Conservation (phyloP, 176 grass and related monocot species). For the Oryza australiensis region DNA sequence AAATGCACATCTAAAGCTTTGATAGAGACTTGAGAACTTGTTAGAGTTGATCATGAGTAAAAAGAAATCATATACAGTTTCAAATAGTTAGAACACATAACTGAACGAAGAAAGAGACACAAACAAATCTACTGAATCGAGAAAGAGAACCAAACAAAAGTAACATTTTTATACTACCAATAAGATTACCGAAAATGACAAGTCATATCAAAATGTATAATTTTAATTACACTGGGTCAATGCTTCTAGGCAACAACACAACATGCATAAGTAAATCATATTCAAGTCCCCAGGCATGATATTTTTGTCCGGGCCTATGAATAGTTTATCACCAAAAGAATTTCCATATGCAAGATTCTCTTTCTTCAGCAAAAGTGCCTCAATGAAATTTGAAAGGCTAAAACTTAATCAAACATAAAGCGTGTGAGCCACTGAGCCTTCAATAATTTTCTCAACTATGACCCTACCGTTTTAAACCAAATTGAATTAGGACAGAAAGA, state of each 20-base stretch:
- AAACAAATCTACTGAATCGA: not conserved
- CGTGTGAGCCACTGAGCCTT: not conserved
- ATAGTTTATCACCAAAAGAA: conserved; percentile 18
- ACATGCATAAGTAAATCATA: conserved; percentile 17
- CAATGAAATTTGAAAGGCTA: not conserved
- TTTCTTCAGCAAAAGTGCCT: conserved; percentile 11
- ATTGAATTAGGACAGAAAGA: not conserved
- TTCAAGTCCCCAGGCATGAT: conserved; percentile 19
- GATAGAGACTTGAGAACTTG: conserved; percentile 20
- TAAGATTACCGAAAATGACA: not conserved
- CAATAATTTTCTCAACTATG: conserved; percentile 1
- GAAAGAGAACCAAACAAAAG: conserved; percentile 1
- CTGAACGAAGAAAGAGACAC: not conserved
- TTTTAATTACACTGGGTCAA: conserved; percentile 4
- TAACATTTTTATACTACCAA: conserved; percentile 1
- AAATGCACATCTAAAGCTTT: conserved; percentile 18
- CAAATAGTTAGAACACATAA: conserved; percentile 4
- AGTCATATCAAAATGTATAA: conserved; percentile 8
- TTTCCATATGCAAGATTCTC: not conserved
- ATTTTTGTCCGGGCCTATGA: not conserved
- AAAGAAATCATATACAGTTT: conserved; percentile 1
- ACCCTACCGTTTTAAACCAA: not conserved
- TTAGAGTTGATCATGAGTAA: not conserved
- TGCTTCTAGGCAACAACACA: not conserved
- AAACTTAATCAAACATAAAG: not conserved